Percentiles rank a stretch among this genome's conserved stretches.
These are phyloP conservation scores for Meira nashicola DNA, from an alignment of 1,284 basidiomycete genomes.

Conservation along the genomic window DNA sequence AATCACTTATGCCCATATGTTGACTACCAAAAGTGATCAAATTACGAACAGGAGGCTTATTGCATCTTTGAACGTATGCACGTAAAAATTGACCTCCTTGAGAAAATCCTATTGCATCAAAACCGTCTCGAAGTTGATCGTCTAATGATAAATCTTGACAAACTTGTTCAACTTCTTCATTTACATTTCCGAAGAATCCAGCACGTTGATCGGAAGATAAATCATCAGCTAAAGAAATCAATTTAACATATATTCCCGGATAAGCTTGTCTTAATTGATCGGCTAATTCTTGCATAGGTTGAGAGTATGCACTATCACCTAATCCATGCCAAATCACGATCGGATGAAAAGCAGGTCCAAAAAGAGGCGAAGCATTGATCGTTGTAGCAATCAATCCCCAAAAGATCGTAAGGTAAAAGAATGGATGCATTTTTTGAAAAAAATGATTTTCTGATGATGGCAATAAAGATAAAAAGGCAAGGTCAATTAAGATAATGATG, in stretches of 20 bases:
- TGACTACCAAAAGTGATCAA: constrained; percentile 67
- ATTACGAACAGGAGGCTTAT: constrained; percentile 54
- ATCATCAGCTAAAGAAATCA: constrained; percentile 63
- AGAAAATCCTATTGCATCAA: constrained; percentile 48
- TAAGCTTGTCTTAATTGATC: constrained; percentile 66
- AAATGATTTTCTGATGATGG: background rate
- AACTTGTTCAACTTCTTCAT: constrained; percentile 66
- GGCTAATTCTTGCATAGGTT: constrained; percentile 63
- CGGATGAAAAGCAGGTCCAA: constrained; percentile 54
- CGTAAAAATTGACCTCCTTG: constrained; percentile 76
- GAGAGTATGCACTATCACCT: constrained; percentile 61
- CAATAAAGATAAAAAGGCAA: background rate
- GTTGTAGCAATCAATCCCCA: background rate
- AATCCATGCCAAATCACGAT: constrained; percentile 95
- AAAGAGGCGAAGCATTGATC: constrained; percentile 11
- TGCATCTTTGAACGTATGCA: constrained; percentile 80
- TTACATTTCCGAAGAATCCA: constrained; percentile 71
- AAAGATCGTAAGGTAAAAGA: background rate
- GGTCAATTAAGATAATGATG: background rate
- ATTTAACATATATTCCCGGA: constrained; percentile 80
- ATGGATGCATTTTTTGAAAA: background rate
- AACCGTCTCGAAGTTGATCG: constrained; percentile 66
- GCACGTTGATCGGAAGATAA: constrained; percentile 69
- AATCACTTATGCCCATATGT: constrained; percentile 64
- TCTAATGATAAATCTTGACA: constrained; percentile 66